phyloP scores from a whole-genome alignment of 2,329 filamentous ascomycete species.

The Leptographium procerum region DNA sequence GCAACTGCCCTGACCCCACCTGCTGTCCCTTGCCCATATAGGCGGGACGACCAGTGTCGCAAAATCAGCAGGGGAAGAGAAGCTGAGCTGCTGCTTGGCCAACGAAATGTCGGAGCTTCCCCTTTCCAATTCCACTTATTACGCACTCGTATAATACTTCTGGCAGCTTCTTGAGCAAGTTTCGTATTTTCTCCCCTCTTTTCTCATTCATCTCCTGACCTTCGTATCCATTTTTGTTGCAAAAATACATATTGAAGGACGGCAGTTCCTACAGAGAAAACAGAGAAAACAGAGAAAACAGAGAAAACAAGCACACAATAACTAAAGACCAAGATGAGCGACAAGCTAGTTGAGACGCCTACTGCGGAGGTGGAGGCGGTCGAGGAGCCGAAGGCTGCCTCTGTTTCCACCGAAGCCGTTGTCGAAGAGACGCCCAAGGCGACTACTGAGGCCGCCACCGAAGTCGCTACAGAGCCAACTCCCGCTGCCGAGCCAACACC shows the following conservation, averaged over 20 bases:
- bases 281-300: neutral
- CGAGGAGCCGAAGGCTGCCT: neutral
- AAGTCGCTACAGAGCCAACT: neutral
- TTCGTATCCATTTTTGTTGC: neutral
- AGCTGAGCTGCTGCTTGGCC: constrained; percentile 1
- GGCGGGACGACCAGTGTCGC: neutral
- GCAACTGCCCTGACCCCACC: neutral
- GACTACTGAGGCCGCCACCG: neutral
- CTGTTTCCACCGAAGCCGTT: neutral
- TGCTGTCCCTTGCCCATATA: neutral
- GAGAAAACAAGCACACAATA: neutral
- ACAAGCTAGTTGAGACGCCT: constrained; percentile 10
- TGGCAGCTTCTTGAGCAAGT: neutral
- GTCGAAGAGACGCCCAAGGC: neutral
- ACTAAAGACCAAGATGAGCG: constrained; percentile 7
- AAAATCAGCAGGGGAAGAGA: neutral
- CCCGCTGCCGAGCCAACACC: neutral
- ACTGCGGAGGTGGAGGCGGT: constrained; percentile 5
- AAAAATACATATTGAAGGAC: too few relatives aligned
- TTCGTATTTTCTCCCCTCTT: neutral
- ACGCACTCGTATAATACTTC: too few relatives aligned
- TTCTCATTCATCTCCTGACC: neutral
- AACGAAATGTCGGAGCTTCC: neutral
- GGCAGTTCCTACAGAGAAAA: neutral
- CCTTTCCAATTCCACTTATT: neutral